Conservation (phyloP, 2,329 filamentous ascomycete species). For the Colletotrichum orbiculare region DNA sequence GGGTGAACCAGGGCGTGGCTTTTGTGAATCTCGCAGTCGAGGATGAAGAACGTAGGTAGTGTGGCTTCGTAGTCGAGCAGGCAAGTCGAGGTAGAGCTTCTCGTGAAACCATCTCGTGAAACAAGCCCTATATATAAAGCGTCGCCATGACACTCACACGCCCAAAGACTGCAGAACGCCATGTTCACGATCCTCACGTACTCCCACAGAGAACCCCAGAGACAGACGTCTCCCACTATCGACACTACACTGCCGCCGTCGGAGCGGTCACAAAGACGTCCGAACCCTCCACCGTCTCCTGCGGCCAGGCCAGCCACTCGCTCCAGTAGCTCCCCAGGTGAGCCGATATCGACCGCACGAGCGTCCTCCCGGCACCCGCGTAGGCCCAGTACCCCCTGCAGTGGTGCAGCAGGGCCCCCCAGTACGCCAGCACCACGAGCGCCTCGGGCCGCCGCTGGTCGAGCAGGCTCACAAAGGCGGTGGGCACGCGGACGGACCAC, state of each 20-base stretch:
- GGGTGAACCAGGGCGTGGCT: too few species aligned
- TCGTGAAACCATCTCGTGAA: too few species aligned
- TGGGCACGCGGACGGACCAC: slow-evolving; percentile 50
- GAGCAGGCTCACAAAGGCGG: slow-evolving; percentile 49
- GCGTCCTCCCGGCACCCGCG: slow-evolving; percentile 43
- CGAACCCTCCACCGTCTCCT: neutral
- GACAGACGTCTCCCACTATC: too few species aligned
- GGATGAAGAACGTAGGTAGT: too few species aligned
- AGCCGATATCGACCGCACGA: slow-evolving; percentile 41
- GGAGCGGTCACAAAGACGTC: neutral
- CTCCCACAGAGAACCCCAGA: too few species aligned
- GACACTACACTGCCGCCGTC: neutral
- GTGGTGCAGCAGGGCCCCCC: slow-evolving; percentile 54
- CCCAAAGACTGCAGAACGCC: too few species aligned
- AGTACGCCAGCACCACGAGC: slow-evolving; percentile 52
- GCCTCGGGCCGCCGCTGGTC: slow-evolving; percentile 51
- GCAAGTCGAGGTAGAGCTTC: too few species aligned
- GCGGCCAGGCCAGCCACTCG: slow-evolving; percentile 41
- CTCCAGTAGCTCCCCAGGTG: slow-evolving; percentile 47
- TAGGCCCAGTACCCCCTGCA: slow-evolving; percentile 49
- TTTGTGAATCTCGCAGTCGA: too few species aligned
- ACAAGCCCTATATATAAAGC: too few species aligned
- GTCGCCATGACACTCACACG: too few species aligned
- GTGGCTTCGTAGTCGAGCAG: too few species aligned
- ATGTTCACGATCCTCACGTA: too few species aligned